Conservation (phyloP, 2,329 filamentous ascomycete species). For the Phaeosphaeria sp. region DNA sequence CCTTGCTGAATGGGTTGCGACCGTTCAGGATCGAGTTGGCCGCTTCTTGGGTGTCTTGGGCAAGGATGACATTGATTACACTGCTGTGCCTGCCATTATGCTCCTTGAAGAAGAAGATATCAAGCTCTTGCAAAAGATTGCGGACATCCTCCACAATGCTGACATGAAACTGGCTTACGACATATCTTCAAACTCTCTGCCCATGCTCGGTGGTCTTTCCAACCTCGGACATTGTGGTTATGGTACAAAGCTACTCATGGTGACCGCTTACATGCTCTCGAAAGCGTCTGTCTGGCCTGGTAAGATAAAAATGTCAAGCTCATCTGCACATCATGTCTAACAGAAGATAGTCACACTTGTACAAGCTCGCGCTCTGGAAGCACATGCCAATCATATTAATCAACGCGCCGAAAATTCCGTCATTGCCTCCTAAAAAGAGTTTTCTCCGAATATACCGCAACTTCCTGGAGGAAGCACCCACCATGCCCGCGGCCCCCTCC, state of each 20-base stretch:
- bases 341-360: slow-evolving; percentile 67
- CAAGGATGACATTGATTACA: slow-evolving; percentile 78
- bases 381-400: slow-evolving; percentile 68
- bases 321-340: slow-evolving; percentile 2
- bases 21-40: slow-evolving; percentile 92
- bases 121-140: slow-evolving; percentile 82
- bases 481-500: not conserved
- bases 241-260: slow-evolving; percentile 81
- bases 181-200: slow-evolving; percentile 55
- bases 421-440: slow-evolving; percentile 28
- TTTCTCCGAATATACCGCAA: not conserved
- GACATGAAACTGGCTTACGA: slow-evolving; percentile 77
- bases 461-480: not conserved
- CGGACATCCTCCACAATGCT: slow-evolving; percentile 76
- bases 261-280: slow-evolving; percentile 86
- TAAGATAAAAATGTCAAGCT: slow-evolving; percentile 54
- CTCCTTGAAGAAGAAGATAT: slow-evolving; percentile 90
- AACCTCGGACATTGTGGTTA: slow-evolving; percentile 71
- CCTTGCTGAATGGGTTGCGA: slow-evolving; percentile 91
- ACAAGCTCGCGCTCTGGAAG: slow-evolving; percentile 70
- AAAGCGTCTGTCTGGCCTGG: slow-evolving; percentile 92
- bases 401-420: slow-evolving; percentile 62
- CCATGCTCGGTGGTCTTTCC: slow-evolving; percentile 60
- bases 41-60: slow-evolving; percentile 86
- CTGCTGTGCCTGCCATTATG: slow-evolving; percentile 84